Percentiles rank a stretch among this genome's conserved stretches.
Evolutionary conservation across 176 grass and related monocot genomes (phyloP).

Genomic region (Luzula sylvatica): DNA sequence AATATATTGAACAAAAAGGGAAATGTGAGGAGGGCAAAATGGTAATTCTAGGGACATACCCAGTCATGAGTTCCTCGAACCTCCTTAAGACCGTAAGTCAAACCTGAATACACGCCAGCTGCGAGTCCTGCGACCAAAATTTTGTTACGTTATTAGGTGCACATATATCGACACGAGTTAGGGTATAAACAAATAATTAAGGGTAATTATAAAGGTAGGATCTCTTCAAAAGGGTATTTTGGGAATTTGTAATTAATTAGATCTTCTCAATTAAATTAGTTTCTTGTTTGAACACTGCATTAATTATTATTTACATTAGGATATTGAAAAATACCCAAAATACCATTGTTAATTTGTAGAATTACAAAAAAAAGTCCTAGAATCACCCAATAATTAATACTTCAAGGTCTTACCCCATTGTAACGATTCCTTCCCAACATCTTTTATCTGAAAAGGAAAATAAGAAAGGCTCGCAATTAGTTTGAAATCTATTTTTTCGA

Average conservation of each 20-base stretch:
- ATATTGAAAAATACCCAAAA: background rate
- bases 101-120: slow-evolving; percentile 73
- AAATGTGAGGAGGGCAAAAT: too few relatives aligned
- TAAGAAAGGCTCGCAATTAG: background rate
- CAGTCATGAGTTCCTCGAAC: slow-evolving; percentile 85
- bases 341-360: too few relatives aligned
- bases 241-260: background rate
- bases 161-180: too few relatives aligned
- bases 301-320: background rate
- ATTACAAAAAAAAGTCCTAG: too few relatives aligned
- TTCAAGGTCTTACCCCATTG: slow-evolving; percentile 57
- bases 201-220: background rate
- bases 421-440: slow-evolving; percentile 55
- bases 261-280: too few relatives aligned
- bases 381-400: too few relatives aligned
- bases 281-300: too few relatives aligned
- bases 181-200: too few relatives aligned
- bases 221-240: background rate
- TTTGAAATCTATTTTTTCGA: background rate
- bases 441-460: slow-evolving; percentile 45
- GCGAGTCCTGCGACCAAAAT: slow-evolving; percentile 64
- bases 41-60: slow-evolving; percentile 18
- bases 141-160: too few relatives aligned
- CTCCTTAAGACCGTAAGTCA: slow-evolving; percentile 73
- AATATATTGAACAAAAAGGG: background rate